These are phyloP conservation scores for Leccinum pachyderme DNA, from an alignment of 1,284 basidiomycete genomes.

Conservation along the genomic window DNA sequence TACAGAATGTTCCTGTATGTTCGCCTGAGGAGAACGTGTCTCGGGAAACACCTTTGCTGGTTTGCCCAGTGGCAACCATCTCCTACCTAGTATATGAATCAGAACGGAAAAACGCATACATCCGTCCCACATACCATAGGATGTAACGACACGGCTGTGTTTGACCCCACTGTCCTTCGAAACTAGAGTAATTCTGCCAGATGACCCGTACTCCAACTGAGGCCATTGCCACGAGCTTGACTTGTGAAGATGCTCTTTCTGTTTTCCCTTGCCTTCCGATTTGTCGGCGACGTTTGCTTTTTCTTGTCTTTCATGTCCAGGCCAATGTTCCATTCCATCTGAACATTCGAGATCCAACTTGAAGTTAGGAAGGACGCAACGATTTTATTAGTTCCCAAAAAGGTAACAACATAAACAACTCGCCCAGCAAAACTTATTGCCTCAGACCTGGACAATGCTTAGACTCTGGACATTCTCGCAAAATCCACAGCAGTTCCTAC, in stretches of 20 bases:
- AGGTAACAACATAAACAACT: conserved; percentile 17
- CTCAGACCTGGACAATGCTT: conserved; percentile 43
- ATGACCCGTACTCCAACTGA: conserved; percentile 51
- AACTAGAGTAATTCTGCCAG: conserved; percentile 52
- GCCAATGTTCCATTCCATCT: conserved; percentile 75
- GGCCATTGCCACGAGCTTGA: conserved; percentile 43
- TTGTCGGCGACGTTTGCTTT: conserved; percentile 4
- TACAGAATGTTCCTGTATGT: conserved; percentile 34
- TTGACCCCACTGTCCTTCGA: conserved; percentile 42
- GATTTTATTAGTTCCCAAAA: conserved; percentile 10
- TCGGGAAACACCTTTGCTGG: conserved; percentile 52
- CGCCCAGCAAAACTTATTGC: background rate
- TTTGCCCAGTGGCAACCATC: conserved; percentile 28
- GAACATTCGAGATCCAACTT: conserved; percentile 15
- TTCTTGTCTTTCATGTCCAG: conserved; percentile 42
- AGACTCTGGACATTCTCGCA: conserved; percentile 46
- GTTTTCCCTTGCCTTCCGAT: conserved; percentile 25
- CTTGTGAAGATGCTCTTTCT: conserved; percentile 6
- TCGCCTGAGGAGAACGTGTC: conserved; percentile 42
- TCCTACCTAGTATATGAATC: conserved; percentile 16
- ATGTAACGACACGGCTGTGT: conserved; percentile 50
- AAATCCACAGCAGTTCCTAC: conserved; percentile 34
- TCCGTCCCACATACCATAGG: conserved; percentile 19
- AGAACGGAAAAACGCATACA: background rate
- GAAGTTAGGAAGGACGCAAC: no score